Conservation (phyloP, 2,329 filamentous ascomycete species). For the Moelleriella libera region DNA sequence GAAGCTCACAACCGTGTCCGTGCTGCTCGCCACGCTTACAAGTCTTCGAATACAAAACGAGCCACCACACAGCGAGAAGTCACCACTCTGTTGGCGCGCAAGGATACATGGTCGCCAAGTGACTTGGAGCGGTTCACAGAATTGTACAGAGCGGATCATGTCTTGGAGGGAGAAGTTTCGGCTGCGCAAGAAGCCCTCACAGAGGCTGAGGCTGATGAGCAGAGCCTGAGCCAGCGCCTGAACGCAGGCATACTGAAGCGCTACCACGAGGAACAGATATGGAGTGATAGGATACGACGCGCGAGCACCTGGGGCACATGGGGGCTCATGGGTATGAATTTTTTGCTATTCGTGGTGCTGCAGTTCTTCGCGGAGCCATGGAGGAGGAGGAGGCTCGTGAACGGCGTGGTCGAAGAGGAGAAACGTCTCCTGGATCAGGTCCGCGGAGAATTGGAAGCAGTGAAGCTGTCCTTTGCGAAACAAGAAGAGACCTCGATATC, state of each 20-base stretch:
- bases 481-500: constrained; percentile 7
- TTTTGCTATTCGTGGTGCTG: constrained; percentile 72
- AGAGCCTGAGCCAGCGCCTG: constrained; percentile 61
- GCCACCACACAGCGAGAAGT: constrained; percentile 91
- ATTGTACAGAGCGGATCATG: constrained; percentile 83
- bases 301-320: constrained; percentile 98
- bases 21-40: constrained; percentile 60
- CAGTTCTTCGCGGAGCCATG: constrained; percentile 89
- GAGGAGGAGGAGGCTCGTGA: constrained; percentile 67
- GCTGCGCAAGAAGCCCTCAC: constrained; percentile 58
- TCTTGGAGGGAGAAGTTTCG: constrained; percentile 74
- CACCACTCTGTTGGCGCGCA: constrained; percentile 82
- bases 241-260: constrained; percentile 75
- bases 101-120: constrained; percentile 75
- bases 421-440: constrained; percentile 41
- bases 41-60: constrained; percentile 69
- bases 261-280: constrained; percentile 98
- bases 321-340: constrained; percentile 94
- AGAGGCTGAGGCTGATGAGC: constrained; percentile 64
- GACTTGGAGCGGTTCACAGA: constrained; percentile 92
- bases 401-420: constrained; percentile 69
- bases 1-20: constrained; percentile 53
- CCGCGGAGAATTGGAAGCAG: constrained; percentile 23
- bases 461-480: constrained; percentile 15
- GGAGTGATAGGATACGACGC: constrained; percentile 91